Percentiles rank a stretch among this genome's conserved stretches.
Evolutionary conservation across 306 rosid genomes (phyloP).

Genomic region (Quercus bicolor): DNA sequence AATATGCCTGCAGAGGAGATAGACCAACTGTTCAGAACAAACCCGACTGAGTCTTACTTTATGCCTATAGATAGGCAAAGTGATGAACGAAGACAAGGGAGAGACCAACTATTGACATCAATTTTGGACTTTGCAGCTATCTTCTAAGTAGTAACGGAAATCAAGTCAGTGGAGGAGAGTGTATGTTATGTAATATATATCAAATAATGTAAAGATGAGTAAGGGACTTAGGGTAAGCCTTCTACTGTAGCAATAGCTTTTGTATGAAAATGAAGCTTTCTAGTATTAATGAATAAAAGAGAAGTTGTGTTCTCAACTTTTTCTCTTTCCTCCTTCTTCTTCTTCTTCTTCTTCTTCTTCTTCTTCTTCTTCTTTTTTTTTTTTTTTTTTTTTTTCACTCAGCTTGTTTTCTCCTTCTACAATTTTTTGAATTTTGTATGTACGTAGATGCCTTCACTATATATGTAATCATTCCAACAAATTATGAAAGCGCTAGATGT

Average conservation of each 20-base stretch:
- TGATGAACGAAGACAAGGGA: background rate
- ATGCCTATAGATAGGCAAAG: conserved; percentile 7
- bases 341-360: fast-evolving
- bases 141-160: background rate
- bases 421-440: too few species aligned
- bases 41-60: conserved; percentile 17
- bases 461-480: too few species aligned
- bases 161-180: background rate
- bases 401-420: too few species aligned
- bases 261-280: background rate
- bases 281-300: too few species aligned
- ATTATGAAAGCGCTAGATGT: too few species aligned
- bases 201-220: background rate
- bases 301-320: too few species aligned
- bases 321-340: too few species aligned
- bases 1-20: conserved; percentile 10
- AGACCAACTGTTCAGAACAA: conserved; percentile 7
- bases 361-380: fast-evolving
- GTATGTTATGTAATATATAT: background rate
- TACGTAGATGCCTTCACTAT: too few species aligned
- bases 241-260: background rate
- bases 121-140: background rate
- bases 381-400: too few species aligned
- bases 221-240: background rate
- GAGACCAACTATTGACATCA: background rate